A percentile compares a stretch with the other conserved stretches of the same genome.
Conservation (phyloP, 768 basidiomycete genomes). For the Galerina sulciceps region DNA sequence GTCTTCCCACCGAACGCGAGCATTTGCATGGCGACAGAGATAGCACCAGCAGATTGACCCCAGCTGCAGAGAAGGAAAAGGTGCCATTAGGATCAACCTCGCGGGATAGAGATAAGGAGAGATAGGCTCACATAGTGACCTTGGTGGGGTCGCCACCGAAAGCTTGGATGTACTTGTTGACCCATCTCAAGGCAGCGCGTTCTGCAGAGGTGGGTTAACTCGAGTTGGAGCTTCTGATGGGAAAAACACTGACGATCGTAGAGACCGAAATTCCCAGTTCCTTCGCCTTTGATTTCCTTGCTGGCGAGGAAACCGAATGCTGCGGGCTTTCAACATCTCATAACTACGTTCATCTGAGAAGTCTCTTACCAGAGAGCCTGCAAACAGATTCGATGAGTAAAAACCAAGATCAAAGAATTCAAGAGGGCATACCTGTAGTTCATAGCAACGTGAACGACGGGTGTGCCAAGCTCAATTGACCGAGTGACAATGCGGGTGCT, state of each 20-base stretch:
- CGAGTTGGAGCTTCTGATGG: background rate
- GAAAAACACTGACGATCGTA: slow-evolving; percentile 41
- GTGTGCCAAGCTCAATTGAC: slow-evolving; percentile 44
- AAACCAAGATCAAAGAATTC: no score
- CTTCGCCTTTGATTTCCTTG: slow-evolving; percentile 22
- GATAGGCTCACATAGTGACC: slow-evolving; percentile 48
- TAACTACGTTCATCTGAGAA: no score
- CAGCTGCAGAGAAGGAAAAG: slow-evolving; percentile 34
- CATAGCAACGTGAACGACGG: slow-evolving; percentile 56
- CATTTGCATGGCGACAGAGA: slow-evolving; percentile 48
- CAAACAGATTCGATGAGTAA: no score
- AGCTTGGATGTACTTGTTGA: slow-evolving; percentile 57
- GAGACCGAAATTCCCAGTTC: slow-evolving; percentile 45
- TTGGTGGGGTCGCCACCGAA: slow-evolving; percentile 66
- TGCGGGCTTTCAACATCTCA: background rate
- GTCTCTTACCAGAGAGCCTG: no score
- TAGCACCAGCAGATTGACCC: slow-evolving; percentile 61
- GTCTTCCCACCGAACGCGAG: slow-evolving; percentile 41
- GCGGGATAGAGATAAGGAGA: background rate
- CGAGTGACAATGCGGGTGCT: slow-evolving; percentile 43
- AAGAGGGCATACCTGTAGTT: slow-evolving; percentile 44
- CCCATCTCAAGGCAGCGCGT: slow-evolving; percentile 61
- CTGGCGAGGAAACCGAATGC: slow-evolving; percentile 24
- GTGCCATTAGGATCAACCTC: background rate
- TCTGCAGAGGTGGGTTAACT: slow-evolving; percentile 35